Base-by-base conservation (phyloP, 2,329 filamentous ascomycete species). In the Kalmusia sp. region DNA sequence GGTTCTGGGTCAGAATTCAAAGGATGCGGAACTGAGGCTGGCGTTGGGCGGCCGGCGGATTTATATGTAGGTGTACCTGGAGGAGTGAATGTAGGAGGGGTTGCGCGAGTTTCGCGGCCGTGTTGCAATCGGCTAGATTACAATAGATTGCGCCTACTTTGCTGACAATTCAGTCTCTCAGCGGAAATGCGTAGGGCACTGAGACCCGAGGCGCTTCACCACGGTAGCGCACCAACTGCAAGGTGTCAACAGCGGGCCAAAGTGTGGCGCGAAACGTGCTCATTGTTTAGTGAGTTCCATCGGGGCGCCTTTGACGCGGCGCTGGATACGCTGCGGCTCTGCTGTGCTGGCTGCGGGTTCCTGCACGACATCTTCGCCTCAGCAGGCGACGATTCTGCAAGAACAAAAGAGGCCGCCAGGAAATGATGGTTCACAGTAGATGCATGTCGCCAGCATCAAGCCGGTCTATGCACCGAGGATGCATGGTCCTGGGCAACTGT, bases 181-280 rank as follows among this genome's bases (percentile, higher is more conserved):
- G 53, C 55, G 41, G 57, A 58, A 52, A 49, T 41, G 58, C 39
- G 54, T 54, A 45, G 40, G 44, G 40, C 55, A 46, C 51, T 69
- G 66, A 66, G 63, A 70, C 70, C 54, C 39, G 57, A 51, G 49
- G 49, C 52, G 70, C 61, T 47, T 65, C 67, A 67, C 61, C 52
- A 55, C 45, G 47, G 54, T 57, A 40, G 30, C 48, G 24, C 31
- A 25, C 15, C 31, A 40, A 49, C 38, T 2, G 25, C 44, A 30
- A 46, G 49, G 55, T 54, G 58, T 58, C 49, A 59, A 58, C 51
- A 52, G 43, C 64, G 55, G 59, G 62, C 51, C 57, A 47, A 53
- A 51, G 35, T 60, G 56, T 61, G 67, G 67, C 67, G 62, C 62
- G 57, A 69, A 72, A 72, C 68, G 62, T 71, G 70, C 70, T 71